These are phyloP conservation scores for Fraxinus albicans DNA, from an alignment of 305 asterid species.

Conservation along the genomic window DNA sequence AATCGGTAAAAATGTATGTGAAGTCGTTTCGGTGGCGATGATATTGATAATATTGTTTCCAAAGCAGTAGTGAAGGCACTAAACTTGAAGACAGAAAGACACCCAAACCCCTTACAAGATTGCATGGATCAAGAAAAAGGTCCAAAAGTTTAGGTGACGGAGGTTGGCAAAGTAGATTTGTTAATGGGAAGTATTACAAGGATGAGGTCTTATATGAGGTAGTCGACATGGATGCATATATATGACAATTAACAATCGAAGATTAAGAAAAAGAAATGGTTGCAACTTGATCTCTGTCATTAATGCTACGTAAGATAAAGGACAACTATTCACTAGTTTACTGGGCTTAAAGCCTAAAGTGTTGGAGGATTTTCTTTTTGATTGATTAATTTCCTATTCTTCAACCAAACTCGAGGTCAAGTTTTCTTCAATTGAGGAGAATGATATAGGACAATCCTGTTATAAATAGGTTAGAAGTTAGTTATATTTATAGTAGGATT, in stretches of 20 bases:
- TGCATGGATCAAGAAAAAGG: neutral
- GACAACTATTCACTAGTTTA: no score
- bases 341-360: no score
- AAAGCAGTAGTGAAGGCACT: neutral
- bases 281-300: neutral
- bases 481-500: neutral
- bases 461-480: no score
- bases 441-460: no score
- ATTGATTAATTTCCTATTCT: no score
- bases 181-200: neutral
- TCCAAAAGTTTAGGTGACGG: neutral
- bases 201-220: neutral
- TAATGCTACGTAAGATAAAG: no score
- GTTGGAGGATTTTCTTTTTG: no score
- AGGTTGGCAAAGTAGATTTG: neutral
- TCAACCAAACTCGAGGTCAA: no score
- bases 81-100: neutral
- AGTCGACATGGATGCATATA: neutral
- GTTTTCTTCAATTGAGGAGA: no score
- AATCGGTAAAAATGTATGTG: neutral
- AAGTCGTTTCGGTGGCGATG: neutral
- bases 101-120: neutral
- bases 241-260: neutral
- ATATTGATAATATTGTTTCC: neutral
- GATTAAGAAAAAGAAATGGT: no score